These are phyloP conservation scores for Sporothrix globosa DNA, from an alignment of 2,329 filamentous ascomycete species.

Conservation along the genomic window DNA sequence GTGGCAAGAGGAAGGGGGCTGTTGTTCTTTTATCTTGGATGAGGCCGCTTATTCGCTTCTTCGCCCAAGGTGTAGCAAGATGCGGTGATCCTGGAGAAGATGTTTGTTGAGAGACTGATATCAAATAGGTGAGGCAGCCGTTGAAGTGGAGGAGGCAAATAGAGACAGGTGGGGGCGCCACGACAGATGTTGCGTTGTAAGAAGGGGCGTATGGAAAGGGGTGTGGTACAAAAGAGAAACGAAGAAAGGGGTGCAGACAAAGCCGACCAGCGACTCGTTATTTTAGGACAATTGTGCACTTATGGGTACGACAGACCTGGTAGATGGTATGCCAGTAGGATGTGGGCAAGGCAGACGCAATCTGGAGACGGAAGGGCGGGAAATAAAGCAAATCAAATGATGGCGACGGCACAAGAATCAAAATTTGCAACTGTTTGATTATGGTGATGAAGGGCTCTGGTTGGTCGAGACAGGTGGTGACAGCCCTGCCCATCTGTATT, in stretches of 20 bases:
- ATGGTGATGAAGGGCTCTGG: conserved; percentile 19
- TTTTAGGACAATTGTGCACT: neutral
- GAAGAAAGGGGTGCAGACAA: neutral
- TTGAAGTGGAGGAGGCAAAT: conserved; percentile 21
- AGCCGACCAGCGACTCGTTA: conserved; percentile 7
- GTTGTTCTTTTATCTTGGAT: conserved; percentile 30
- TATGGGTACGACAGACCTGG: neutral
- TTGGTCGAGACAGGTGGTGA: conserved; percentile 20
- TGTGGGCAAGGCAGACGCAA: conserved; percentile 11
- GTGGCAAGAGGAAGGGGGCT: conserved; percentile 34
- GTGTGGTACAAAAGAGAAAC: neutral
- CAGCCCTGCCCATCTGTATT: conserved; percentile 18
- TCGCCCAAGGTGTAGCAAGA: neutral
- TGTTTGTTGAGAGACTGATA: neutral
- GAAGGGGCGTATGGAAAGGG: conserved; percentile 19
- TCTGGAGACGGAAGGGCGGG: neutral
- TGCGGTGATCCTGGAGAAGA: neutral
- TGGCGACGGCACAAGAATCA: neutral
- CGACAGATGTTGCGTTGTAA: conserved; percentile 8
- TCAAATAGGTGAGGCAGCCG: conserved; percentile 22
- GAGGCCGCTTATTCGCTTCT: neutral
- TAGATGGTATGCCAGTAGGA: neutral
- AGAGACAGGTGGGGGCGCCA: conserved; percentile 19
- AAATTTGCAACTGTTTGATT: conserved; percentile 11
- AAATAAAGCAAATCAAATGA: neutral